A percentile compares a stretch with the other conserved stretches of the same genome.
These are phyloP conservation scores for Phytophthora palmivora DNA, from an alignment of 352 stramenopile species.

Conservation along the genomic window DNA sequence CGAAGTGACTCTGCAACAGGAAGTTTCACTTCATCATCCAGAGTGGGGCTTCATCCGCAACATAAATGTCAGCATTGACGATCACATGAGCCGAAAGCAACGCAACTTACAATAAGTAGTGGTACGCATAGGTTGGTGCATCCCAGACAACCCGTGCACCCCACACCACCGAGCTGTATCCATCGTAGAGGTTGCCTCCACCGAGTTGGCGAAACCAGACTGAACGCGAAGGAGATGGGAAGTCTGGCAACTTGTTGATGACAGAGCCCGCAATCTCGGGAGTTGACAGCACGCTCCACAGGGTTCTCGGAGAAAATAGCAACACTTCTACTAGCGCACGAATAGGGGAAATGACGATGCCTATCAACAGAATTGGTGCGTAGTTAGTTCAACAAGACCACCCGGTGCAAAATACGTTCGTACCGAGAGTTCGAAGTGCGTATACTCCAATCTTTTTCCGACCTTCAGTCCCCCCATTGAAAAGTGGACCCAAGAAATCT, in stretches of 20 bases:
- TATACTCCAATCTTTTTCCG: conserved; percentile 68
- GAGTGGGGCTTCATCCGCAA: conserved; percentile 48
- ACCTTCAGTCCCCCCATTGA: conserved; percentile 58
- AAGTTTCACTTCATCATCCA: conserved; percentile 62
- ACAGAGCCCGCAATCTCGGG: conserved; percentile 35
- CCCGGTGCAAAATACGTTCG: conserved; percentile 1
- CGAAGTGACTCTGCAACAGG: conserved; percentile 75
- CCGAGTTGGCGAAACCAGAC: conserved; percentile 72
- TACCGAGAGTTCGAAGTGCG: conserved; percentile 59
- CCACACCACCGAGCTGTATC: conserved; percentile 58
- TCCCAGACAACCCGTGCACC: conserved; percentile 68
- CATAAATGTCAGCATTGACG: conserved; percentile 7
- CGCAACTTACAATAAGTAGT: conserved; percentile 79
- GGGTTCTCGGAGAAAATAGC: conserved; percentile 51
- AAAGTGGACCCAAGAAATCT: conserved; percentile 70
- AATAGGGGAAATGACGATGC: conserved; percentile 62
- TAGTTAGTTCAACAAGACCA: not conserved
- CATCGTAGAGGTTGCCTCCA: conserved; percentile 54
- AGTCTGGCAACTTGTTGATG: conserved; percentile 46
- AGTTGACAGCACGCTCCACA: conserved; percentile 49
- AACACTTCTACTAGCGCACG: conserved; percentile 58
- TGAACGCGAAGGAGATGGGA: conserved; percentile 33
- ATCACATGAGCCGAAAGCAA: not conserved
- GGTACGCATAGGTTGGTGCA: conserved; percentile 66
- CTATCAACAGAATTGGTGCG: conserved; percentile 21